Conservation (phyloP, 73 alveolate genomes). For the Tetrahymena elliotti region DNA sequence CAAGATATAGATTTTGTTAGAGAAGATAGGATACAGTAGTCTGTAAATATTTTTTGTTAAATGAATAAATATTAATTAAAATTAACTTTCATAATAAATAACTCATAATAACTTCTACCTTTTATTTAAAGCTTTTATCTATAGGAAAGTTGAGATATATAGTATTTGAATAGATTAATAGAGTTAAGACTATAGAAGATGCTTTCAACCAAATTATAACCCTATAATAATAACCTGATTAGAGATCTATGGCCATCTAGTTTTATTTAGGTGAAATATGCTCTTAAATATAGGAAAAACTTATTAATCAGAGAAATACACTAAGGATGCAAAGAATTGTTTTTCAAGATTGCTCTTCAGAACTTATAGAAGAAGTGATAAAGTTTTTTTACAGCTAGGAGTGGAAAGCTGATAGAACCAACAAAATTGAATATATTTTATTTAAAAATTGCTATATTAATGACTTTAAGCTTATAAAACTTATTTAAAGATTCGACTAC, state of each 20-base stretch:
- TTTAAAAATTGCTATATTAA: not conserved
- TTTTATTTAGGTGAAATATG: not conserved
- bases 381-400: not conserved
- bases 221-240: not conserved
- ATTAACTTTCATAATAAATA: no score
- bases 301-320: not conserved
- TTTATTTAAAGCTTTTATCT: not conserved
- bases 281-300: not conserved
- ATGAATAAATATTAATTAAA: no score
- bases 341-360: not conserved
- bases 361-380: not conserved
- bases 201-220: not conserved
- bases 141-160: not conserved
- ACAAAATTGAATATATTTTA: not conserved
- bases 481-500: not conserved
- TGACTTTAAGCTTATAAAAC: not conserved
- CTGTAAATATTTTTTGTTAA: not conserved
- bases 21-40: not conserved
- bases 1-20: not conserved
- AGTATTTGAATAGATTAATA: not conserved
- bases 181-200: not conserved
- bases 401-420: not conserved
- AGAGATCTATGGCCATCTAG: not conserved
- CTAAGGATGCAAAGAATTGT: not conserved
- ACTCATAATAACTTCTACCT: not conserved